Percentiles rank a stretch among this genome's conserved stretches.
Evolutionary conservation across 2,329 filamentous ascomycete species (phyloP).

Genomic region (Boeremia exigua): DNA sequence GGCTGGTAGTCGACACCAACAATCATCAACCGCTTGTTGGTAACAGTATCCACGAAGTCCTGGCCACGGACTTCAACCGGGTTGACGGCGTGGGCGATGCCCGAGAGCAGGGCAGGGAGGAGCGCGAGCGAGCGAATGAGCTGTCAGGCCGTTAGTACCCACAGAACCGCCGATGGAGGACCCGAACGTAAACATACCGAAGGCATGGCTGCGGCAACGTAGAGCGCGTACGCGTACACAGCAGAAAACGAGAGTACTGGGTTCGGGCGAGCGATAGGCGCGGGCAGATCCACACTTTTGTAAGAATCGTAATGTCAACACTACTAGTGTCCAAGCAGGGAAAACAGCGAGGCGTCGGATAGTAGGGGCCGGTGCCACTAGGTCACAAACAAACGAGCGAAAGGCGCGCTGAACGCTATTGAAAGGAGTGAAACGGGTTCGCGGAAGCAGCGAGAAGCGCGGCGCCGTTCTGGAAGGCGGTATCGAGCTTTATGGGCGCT

Average conservation of each 20-base stretch:
- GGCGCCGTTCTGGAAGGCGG: neutral
- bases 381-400: conserved; percentile 5
- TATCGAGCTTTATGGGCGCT: conserved; percentile 5
- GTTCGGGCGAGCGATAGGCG: conserved; percentile 3
- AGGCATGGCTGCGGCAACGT: conserved; percentile 15
- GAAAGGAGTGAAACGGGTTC: conserved; percentile 4
- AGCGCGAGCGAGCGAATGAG: conserved; percentile 36
- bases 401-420: conserved; percentile 11
- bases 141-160: conserved; percentile 26
- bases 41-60: conserved; percentile 66
- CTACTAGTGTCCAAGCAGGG: conserved; percentile 13
- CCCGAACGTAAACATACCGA: conserved; percentile 13
- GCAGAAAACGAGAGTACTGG: conserved; percentile 2
- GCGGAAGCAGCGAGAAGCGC: neutral
- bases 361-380: conserved; percentile 8
- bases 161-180: conserved; percentile 9
- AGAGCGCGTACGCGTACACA: conserved; percentile 12
- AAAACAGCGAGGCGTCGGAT: conserved; percentile 10
- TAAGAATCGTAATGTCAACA: conserved; percentile 10
- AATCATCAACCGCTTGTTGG: conserved; percentile 65
- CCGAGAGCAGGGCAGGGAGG: conserved; percentile 43
- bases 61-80: conserved; percentile 64
- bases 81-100: conserved; percentile 59
- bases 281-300: conserved; percentile 10
- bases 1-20: conserved; percentile 68